Evolutionary conservation across 2,329 filamentous ascomycete species (phyloP).

Genomic region (Thelonectria rubi): DNA sequence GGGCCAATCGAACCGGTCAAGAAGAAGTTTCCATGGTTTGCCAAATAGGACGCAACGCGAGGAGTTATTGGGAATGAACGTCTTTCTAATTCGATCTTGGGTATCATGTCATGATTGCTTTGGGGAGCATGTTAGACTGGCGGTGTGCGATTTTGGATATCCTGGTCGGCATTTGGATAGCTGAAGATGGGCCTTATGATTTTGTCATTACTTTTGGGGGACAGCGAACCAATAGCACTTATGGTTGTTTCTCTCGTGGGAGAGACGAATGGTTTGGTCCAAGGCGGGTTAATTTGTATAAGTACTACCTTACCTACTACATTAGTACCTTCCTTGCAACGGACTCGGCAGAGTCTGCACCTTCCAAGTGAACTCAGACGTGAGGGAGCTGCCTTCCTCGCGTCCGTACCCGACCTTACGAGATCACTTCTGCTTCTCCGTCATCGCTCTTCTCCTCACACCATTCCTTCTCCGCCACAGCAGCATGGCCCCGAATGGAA

Average conservation of each 20-base stretch:
- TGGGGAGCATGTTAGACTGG: constrained; percentile 37
- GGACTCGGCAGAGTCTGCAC: background rate
- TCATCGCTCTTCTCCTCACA: background rate
- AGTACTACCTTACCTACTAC: no score
- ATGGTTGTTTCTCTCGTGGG: constrained; percentile 3
- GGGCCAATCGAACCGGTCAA: constrained; percentile 59
- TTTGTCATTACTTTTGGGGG: background rate
- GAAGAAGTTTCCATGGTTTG: constrained; percentile 75
- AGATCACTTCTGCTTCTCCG: background rate
- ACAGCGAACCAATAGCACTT: background rate
- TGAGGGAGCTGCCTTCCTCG: no score
- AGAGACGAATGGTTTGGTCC: background rate
- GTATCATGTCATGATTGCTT: constrained; percentile 18
- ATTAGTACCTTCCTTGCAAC: background rate
- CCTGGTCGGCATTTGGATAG: constrained; percentile 16
- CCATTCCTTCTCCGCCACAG: background rate
- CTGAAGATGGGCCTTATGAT: background rate
- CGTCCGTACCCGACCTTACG: background rate
- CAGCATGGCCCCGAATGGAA: background rate
- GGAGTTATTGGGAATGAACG: constrained; percentile 40
- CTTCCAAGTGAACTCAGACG: background rate
- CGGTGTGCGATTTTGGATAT: constrained; percentile 24
- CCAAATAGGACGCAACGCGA: constrained; percentile 52
- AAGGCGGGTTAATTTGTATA: no score
- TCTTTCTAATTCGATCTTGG: constrained; percentile 24